Conservation (phyloP, 1,284 basidiomycete genomes). For the Tetrapyrgos nigripes region DNA sequence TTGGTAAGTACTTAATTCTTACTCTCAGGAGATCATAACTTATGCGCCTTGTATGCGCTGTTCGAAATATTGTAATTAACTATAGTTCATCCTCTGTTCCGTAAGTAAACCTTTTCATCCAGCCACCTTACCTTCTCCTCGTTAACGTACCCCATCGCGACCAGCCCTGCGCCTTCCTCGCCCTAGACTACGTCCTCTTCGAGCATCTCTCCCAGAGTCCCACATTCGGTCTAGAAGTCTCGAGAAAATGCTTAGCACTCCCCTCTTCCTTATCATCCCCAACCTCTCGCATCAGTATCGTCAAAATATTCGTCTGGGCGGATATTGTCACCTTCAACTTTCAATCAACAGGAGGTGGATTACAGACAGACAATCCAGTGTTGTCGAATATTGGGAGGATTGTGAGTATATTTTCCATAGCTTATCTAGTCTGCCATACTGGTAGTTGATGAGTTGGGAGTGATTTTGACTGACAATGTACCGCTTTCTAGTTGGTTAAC, state of each 20-base stretch:
- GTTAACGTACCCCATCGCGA: too few relatives aligned
- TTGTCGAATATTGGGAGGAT: not conserved
- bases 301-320: constrained; percentile 24
- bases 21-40: too few relatives aligned
- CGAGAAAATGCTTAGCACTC: constrained; percentile 16
- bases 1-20: not conserved
- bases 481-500: constrained; percentile 15
- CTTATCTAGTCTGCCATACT: not conserved
- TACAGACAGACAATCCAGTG: constrained; percentile 5
- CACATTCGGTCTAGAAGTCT: constrained; percentile 15
- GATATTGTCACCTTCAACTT: constrained; percentile 23
- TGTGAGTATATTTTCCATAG: not conserved
- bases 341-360: constrained; percentile 19
- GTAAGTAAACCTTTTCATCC: not conserved
- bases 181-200: constrained; percentile 23
- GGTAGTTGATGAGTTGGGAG: too few relatives aligned
- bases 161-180: constrained; percentile 24
- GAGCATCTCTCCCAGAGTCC: constrained; percentile 12
- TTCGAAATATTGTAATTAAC: not conserved
- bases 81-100: constrained; percentile 6
- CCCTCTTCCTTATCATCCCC: constrained; percentile 1
- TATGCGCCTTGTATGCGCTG: too few relatives aligned
- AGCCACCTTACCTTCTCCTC: not conserved
- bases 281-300: too few relatives aligned
- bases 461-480: not conserved